Evolutionary conservation across 495 filamentous ascomycete species (phyloP), one percentile per base, ranked within the genome.

Genomic region (Letharia columbiana): DNA sequence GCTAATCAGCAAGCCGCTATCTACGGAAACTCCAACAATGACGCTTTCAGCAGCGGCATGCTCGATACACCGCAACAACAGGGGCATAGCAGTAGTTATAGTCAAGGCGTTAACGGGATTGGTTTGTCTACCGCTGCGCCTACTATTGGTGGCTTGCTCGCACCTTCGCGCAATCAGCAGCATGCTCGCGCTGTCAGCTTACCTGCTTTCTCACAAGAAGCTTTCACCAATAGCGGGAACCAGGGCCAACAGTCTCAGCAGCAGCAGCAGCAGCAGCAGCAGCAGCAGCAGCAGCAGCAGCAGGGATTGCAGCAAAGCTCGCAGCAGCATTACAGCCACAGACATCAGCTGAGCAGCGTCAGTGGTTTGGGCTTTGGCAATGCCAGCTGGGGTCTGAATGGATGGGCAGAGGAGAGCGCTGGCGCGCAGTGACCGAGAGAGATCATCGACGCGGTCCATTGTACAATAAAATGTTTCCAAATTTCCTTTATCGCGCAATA

Each of bases 171-270:
- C 83, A 69, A 67, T 28, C 64, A 66, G 39, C 88, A 90, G 69
- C 91, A 96, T 76, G 88, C 85, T 71, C 88, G 91, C 41, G 89
- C 91, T 50, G 90, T 94, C 63, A 93, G 89, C 72, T 77, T 96
- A 68, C 91, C 91, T 1, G 91, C 83, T 8, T 87, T 87, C 73
- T 83, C 84, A 0, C 85, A 86, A 71, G 84, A 85, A 54, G 78
- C 79, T 31, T 82, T 86, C 62, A 79, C 79, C 5, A 81, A 82
- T 40, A 74, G 75, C 49, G 75, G 75, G 13, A 68, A 72, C 33
- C 78, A 81, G 61, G 62, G 70, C 28, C 72, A 74, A 42, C 67
- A 66, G 18, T 71, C 72, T 64, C 68, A 68, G 47, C 69, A 70
- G 62, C 70, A 71, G 57, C 76, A 79, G 49, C 52, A 69, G 57